Evolutionary conservation across 2,329 filamentous ascomycete genomes (phyloP).

Genomic region (Macrophomina pseudophaseolina): DNA sequence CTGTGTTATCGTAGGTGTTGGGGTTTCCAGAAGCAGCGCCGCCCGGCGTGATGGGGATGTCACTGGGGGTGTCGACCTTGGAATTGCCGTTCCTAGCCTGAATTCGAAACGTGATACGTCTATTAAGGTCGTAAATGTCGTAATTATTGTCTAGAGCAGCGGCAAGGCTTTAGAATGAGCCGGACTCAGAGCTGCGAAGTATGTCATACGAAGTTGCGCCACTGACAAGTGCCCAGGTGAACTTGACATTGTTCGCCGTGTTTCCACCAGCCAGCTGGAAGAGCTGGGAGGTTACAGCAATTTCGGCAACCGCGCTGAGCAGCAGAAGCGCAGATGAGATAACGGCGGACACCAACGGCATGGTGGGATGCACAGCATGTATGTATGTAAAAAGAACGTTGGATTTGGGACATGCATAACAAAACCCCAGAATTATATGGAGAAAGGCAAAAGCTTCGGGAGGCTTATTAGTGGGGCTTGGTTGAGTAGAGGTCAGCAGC

Average conservation of each 20-base stretch:
- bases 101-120: slow-evolving; percentile 24
- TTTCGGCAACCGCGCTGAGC: slow-evolving; percentile 24
- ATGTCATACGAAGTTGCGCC: slow-evolving; percentile 29
- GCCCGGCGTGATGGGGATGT: slow-evolving; percentile 20
- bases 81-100: slow-evolving; percentile 17
- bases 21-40: slow-evolving; percentile 25
- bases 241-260: slow-evolving; percentile 30
- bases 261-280: slow-evolving; percentile 29
- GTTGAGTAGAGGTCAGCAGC: background rate
- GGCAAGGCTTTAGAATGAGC: slow-evolving; percentile 25
- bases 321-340: background rate
- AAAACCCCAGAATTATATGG: background rate
- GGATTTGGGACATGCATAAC: too few relatives aligned
- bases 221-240: slow-evolving; percentile 27
- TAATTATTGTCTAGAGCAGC: slow-evolving; percentile 27
- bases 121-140: slow-evolving; percentile 28
- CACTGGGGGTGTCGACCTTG: slow-evolving; percentile 27
- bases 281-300: slow-evolving; percentile 30
- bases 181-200: slow-evolving; percentile 24
- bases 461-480: background rate
- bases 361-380: background rate
- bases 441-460: background rate
- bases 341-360: background rate
- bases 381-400: background rate
- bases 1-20: slow-evolving; percentile 31